A percentile compares a stretch with the other conserved stretches of the same genome.
Evolutionary conservation across 2,329 filamentous ascomycete genomes (phyloP).

Genomic region (Fusarium pininemorale): DNA sequence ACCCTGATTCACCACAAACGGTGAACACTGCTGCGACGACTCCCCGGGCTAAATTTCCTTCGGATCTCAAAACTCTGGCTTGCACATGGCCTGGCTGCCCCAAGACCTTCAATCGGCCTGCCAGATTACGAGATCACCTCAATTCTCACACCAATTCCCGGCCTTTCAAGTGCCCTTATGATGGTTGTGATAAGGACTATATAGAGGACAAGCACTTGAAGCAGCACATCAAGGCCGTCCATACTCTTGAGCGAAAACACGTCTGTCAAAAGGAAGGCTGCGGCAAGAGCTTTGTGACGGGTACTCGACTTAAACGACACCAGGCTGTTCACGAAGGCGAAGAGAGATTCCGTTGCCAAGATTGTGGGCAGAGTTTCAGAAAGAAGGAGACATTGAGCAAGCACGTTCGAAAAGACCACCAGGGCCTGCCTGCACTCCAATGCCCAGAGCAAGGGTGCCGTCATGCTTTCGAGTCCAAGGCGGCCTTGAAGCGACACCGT

Average conservation of each 20-base stretch:
- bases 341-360: constrained; percentile 78
- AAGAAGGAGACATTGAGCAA: constrained; percentile 88
- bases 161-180: constrained; percentile 76
- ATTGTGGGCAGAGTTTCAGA: constrained; percentile 81
- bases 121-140: constrained; percentile 80
- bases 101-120: constrained; percentile 89
- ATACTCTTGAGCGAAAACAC: constrained; percentile 76
- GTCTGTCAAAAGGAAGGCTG: constrained; percentile 78
- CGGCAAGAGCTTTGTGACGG: constrained; percentile 82
- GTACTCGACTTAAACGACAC: constrained; percentile 80
- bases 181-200: constrained; percentile 83
- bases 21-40: constrained; percentile 47
- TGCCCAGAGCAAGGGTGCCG: constrained; percentile 72
- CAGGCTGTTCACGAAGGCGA: constrained; percentile 77
- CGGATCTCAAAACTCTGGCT: constrained; percentile 77
- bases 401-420: constrained; percentile 81
- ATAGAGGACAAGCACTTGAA: constrained; percentile 86
- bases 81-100: constrained; percentile 79
- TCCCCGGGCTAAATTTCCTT: constrained; percentile 67
- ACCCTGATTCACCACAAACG: constrained; percentile 46
- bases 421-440: constrained; percentile 74
- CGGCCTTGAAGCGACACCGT: constrained; percentile 76
- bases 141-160: constrained; percentile 88
- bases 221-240: constrained; percentile 84
- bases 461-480: constrained; percentile 77